Conservation (phyloP, 371 early-diverging fungal species). For the Zancudomyces culisetae region DNA sequence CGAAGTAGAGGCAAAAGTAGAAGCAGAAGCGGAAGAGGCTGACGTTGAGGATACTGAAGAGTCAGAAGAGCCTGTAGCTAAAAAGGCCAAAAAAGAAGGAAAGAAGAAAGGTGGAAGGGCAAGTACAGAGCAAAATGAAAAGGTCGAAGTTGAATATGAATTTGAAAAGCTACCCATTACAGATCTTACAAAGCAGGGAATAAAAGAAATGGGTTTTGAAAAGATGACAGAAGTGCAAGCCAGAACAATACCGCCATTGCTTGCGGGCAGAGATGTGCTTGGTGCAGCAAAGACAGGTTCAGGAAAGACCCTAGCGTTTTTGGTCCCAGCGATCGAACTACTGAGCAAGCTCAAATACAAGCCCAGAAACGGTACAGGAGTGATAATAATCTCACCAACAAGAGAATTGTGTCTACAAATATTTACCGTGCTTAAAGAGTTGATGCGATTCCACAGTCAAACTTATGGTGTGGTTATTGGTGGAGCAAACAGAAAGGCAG, state of each 20-base stretch:
- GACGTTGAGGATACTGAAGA: too few species aligned
- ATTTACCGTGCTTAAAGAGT: conserved; percentile 88
- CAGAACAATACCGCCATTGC: conserved; percentile 81
- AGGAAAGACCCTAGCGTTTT: conserved; percentile 96
- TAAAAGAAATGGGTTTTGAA: conserved; percentile 81
- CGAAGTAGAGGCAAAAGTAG: too few species aligned
- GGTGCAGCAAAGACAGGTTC: conserved; percentile 98
- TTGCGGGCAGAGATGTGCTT: conserved; percentile 92
- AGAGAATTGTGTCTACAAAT: conserved; percentile 98
- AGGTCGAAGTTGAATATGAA: conserved; percentile 13
- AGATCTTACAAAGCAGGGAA: conserved; percentile 55
- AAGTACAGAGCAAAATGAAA: too few species aligned
- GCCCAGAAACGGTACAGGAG: conserved; percentile 92
- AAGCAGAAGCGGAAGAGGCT: too few species aligned
- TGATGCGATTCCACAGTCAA: conserved; percentile 78
- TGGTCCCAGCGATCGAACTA: conserved; percentile 90
- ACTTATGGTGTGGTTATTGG: conserved; percentile 97
- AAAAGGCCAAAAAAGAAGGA: too few species aligned
- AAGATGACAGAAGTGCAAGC: conserved; percentile 97
- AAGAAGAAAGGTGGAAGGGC: too few species aligned
- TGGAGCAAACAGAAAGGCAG: conserved; percentile 87
- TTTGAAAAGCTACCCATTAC: conserved; percentile 42
- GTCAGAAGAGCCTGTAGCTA: too few species aligned
- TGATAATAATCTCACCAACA: conserved; percentile 95
- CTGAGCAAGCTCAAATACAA: conserved; percentile 67